Evolutionary conservation across 306 rosid genomes (phyloP).

Genomic region (Corylus avellana): DNA sequence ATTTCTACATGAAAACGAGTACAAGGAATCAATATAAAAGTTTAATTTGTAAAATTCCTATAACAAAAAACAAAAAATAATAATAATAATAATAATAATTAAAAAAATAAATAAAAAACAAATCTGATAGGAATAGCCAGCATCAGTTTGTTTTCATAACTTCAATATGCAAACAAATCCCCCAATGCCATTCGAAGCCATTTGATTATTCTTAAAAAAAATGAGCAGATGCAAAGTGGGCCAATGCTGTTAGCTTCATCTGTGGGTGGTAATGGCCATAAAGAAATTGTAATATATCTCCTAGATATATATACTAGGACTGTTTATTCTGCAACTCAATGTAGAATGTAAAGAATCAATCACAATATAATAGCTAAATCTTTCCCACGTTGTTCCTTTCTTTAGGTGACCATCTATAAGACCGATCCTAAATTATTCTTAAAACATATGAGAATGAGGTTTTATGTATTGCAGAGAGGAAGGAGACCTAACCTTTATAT

Average conservation of each 20-base stretch:
- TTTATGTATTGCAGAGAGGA: no score
- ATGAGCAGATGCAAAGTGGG: not conserved
- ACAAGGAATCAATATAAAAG: constrained; percentile 11
- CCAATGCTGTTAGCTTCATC: not conserved
- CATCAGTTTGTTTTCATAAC: not conserved
- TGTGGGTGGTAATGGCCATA: not conserved
- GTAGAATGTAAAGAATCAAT: not conserved
- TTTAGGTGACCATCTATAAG: no score
- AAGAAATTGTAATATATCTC: not conserved
- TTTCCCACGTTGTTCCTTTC: no score
- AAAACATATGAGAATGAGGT: no score
- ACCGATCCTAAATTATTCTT: no score
- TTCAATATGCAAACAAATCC: not conserved
- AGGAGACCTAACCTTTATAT: no score
- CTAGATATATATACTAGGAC: not conserved
- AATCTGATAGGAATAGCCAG: not conserved
- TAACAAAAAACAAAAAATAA: not conserved
- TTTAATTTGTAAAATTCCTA: not conserved
- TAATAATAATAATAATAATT: not conserved
- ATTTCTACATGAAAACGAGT: constrained; percentile 30
- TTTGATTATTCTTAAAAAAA: no score
- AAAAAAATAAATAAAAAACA: no score
- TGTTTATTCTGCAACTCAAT: not conserved
- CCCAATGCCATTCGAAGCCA: not conserved
- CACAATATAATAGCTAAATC: no score